Base-by-base conservation (phyloP, 306 rosid species). In the Calophaca sinica region DNA sequence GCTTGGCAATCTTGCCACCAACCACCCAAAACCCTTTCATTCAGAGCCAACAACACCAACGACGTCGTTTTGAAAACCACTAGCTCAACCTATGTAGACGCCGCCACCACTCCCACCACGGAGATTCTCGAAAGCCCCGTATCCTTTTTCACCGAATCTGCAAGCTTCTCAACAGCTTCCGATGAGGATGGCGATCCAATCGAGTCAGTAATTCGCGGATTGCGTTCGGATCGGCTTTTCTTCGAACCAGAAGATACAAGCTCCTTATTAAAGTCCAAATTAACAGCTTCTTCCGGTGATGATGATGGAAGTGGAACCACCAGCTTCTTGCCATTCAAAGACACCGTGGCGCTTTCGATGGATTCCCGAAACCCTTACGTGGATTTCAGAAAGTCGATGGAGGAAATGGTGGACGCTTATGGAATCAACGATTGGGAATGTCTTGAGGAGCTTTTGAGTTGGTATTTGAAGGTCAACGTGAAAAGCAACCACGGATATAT, bases 381-480 rank as follows among this genome's bases (percentile, higher is more conserved):
- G 51, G 98, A 94, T 67, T 94, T 94, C 76, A 86, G 86, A 12
- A 74, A 72, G 4, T 91, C 98, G 0, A 91, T 94, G 91, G 93
- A 83, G 79, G 98, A 91, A 54, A 94, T 94, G 94, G 94, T 89
- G 14, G 87, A 86, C 29, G 86, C 94, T 46, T 82, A 83, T 46
- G 91, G 80, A 0, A 65, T 91, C 58, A 83, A 84, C 61, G 86
- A 87, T 1, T 89, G 97, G 98, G 92, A 88, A 9, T 49, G 63
- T 7, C 83, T 94, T 6, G 96, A 91, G 15, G 87, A 88, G 77
- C 97, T 94, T 60, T 52, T 94, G 75, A 76, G 80, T 53, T 88
- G 91, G 79, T 94, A 86, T 69, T 73, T 94, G 84, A 85, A 80
- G 70, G 81, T 79, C 2, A 91, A 94, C 57, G 87, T 58, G 0